Base-by-base conservation (phyloP, 257 asterid species). In the Nicotiana obtusifolia region DNA sequence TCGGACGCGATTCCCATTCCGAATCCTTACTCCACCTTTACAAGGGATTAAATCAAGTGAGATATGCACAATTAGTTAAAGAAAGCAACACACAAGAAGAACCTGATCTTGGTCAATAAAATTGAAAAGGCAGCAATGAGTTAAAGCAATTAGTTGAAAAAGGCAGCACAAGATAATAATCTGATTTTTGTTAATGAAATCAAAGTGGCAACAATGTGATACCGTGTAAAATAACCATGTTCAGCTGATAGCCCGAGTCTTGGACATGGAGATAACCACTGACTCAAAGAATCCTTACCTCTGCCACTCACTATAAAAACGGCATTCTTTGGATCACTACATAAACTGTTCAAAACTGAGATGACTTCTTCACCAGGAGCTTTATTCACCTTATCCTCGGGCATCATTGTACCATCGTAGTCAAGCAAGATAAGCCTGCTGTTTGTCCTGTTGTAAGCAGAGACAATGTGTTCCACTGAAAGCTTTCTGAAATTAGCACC, bases 281-380 rank as follows among this genome's bases (percentile, higher is more conserved):
- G 89, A 26, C 91, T 86, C 4, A 94, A 85, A 2, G 95, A 80
- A 64, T 90, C 95, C 86, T 82, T 92, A 22, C 97, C 95, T 87
- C 97, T 85, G 37, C 98, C 98, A 75, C 98, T 94, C 5, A 94
- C 92, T 13, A 94, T 90, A 83, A 92, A 94, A 62, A 94, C 97
- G 7, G 87, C 77, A 52, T 92, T 94, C 78, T 88, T 91, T 4
- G 95, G 97, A 82, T 92, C 97, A 15, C 88, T 87, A 86, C 92
- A 92, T 49, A 94, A 84, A 44, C 87, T 77, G 80, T 92, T 92
- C 84, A 94, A 78, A 78, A 92, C 86, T 1, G 90, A 78, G 26
- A 92, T 87, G 71, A 92, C 89, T 79, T 90, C 97, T 3, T 81
- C 84, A 78, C 88, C 85, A 0, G 98, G 98, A 69, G 94, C 83